Evolutionary conservation across 179 eudicot species (phyloP).

Genomic region (Beta lomatogona): DNA sequence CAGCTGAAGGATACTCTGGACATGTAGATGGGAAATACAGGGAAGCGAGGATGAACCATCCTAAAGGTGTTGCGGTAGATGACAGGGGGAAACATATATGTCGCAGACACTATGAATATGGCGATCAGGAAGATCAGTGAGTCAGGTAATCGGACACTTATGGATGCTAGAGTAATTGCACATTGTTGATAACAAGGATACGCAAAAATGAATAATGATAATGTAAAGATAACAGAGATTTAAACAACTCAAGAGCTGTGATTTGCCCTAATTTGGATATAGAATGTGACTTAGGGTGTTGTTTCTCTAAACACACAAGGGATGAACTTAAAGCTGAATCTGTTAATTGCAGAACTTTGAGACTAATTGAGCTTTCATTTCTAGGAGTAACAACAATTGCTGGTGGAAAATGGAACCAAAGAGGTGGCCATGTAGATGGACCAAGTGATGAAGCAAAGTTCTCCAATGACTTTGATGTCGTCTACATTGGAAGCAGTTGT

Average conservation of each 20-base stretch:
- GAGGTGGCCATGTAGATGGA: slow-evolving; percentile 92
- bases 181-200: not conserved
- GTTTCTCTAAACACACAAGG: not conserved
- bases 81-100: slow-evolving; percentile 92
- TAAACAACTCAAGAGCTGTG: not conserved
- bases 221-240: not conserved
- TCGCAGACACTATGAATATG: slow-evolving; percentile 91
- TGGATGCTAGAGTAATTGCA: not conserved
- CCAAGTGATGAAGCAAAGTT: slow-evolving; percentile 98
- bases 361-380: slow-evolving; percentile 11
- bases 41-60: slow-evolving; percentile 93
- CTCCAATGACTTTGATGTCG: slow-evolving; percentile 93
- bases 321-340: not conserved
- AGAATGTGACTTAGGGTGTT: not conserved
- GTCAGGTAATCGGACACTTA: slow-evolving; percentile 48
- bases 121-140: slow-evolving; percentile 94
- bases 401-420: slow-evolving; percentile 82
- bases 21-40: slow-evolving; percentile 86
- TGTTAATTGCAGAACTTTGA: not conserved
- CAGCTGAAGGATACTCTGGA: slow-evolving; percentile 91
- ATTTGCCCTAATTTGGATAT: not conserved
- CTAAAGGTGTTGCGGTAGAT: slow-evolving; percentile 88
- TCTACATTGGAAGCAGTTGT: slow-evolving; percentile 95
- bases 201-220: not conserved
- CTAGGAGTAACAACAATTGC: slow-evolving; percentile 95